Conservation (phyloP, 1,139 yeast genomes). For the Yamadazyma dushanensis region DNA sequence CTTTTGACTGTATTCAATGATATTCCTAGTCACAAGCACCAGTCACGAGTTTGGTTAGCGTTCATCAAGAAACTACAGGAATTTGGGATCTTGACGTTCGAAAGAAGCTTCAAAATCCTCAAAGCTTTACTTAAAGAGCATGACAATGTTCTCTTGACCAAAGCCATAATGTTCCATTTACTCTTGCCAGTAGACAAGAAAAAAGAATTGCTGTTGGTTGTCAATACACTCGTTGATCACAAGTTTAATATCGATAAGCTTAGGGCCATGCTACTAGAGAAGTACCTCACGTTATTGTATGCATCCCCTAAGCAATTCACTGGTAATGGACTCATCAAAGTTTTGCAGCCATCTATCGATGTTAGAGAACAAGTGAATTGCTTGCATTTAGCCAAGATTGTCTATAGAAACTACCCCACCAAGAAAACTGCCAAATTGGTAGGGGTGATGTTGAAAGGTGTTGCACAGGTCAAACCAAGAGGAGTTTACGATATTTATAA, state of each 20-base stretch:
- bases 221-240: slow-evolving; percentile 6
- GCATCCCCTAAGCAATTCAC: slow-evolving; percentile 6
- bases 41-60: slow-evolving; percentile 36
- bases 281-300: slow-evolving; percentile 29
- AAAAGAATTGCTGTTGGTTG: not conserved
- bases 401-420: slow-evolving; percentile 21
- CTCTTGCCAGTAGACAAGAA: slow-evolving; percentile 24
- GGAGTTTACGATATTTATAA: slow-evolving; percentile 36
- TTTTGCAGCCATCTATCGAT: not conserved
- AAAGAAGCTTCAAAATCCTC: slow-evolving; percentile 28
- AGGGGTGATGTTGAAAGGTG: slow-evolving; percentile 47
- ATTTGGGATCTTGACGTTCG: slow-evolving; percentile 34
- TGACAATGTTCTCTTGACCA: slow-evolving; percentile 27
- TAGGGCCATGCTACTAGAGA: slow-evolving; percentile 23
- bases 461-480: slow-evolving; percentile 38
- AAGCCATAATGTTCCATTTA: slow-evolving; percentile 29
- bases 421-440: slow-evolving; percentile 27
- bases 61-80: slow-evolving; percentile 34
- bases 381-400: not conserved
- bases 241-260: slow-evolving; percentile 2
- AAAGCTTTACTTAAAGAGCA: slow-evolving; percentile 24
- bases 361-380: not conserved
- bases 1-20: slow-evolving; percentile 32
- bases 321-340: not conserved
- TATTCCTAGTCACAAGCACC: slow-evolving; percentile 22